Percentiles rank a stretch among this genome's conserved stretches.
Conservation (phyloP, 2,329 filamentous ascomycete species). For the Talaromyces amestolkiae region DNA sequence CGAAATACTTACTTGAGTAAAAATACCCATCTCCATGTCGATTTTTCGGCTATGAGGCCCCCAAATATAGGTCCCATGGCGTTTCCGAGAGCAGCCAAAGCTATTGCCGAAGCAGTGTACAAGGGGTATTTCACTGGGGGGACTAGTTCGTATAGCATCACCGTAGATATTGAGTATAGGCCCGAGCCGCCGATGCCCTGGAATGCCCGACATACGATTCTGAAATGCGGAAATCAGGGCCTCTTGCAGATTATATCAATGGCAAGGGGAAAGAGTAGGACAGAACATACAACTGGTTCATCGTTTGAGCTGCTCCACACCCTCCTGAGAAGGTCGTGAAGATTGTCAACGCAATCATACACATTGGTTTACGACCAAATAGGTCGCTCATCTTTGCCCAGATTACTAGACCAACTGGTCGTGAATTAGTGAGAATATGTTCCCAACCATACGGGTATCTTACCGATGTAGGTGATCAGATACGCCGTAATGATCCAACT, state of each 20-base stretch:
- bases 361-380: conserved; percentile 9
- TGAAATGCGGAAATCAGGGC: neutral
- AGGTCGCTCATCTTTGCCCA: conserved; percentile 16
- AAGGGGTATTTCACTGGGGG: conserved; percentile 17
- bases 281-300: conserved; percentile 14
- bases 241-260: neutral
- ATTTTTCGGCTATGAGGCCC: conserved; percentile 21
- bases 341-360: neutral
- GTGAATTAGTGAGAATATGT: neutral
- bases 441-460: neutral
- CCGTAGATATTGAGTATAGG: conserved; percentile 18
- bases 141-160: conserved; percentile 19
- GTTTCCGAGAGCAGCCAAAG: conserved; percentile 2
- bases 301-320: conserved; percentile 15
- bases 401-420: conserved; percentile 1
- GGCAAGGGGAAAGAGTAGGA: neutral
- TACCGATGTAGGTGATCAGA: conserved; percentile 13
- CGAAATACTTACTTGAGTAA: conserved; percentile 21
- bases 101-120: neutral
- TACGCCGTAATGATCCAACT: conserved; percentile 12
- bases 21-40: conserved; percentile 28
- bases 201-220: conserved; percentile 14
- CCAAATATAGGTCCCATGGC: conserved; percentile 24
- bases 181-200: conserved; percentile 15
- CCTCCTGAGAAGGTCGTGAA: conserved; percentile 12